Base-by-base conservation (phyloP, 768 basidiomycete genomes). In the Boletus sp. region DNA sequence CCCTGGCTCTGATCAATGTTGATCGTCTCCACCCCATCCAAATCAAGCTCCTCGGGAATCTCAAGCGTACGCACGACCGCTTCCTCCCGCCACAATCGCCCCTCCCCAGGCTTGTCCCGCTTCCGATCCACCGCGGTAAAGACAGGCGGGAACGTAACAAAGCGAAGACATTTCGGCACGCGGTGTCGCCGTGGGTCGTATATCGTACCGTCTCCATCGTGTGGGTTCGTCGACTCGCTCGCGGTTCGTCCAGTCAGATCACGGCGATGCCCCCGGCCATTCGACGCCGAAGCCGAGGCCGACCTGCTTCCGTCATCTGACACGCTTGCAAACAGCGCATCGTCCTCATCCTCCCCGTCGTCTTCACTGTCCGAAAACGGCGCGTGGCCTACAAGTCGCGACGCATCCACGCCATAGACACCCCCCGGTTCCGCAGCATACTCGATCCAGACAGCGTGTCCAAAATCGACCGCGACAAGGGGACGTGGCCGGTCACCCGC, bases 361-460 rank as follows among this genome's bases (percentile, higher is more conserved):
- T 68, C 66, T 19, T 71, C 73, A 6, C 55, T 63, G 32, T 70
- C 70, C 11, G 60, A 61, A 57, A 50, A 55, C 8, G 55, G 30
- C 7, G 51, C 67, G 14, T 69, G 64, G n/a, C 70, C 70, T 1
- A 62, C 54, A 7, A 70, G 58, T 13, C 68, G 62, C 19, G 68
- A 70, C 7, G 64, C 62, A 37, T 70, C 68, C 21, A 64, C 68
- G 11, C 64, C 66, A 46, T 59, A 66, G 14, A 66, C 60, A 1
- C 68, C 64, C 11, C 68, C 68, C 0, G 68, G 47, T 53, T 72
- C 60, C 70, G 74, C 58, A 59, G 64, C 57, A 61, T 83, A 82
- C 63, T 89, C 87, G 44, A 94, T 82, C 82, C 90, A 88, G 34
- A 90, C 86, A 17, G 92, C 88, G 62, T 93, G 90, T 39, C 90